Conservation (phyloP, 164 flowering plant species). For the Houttuynia cordata region DNA sequence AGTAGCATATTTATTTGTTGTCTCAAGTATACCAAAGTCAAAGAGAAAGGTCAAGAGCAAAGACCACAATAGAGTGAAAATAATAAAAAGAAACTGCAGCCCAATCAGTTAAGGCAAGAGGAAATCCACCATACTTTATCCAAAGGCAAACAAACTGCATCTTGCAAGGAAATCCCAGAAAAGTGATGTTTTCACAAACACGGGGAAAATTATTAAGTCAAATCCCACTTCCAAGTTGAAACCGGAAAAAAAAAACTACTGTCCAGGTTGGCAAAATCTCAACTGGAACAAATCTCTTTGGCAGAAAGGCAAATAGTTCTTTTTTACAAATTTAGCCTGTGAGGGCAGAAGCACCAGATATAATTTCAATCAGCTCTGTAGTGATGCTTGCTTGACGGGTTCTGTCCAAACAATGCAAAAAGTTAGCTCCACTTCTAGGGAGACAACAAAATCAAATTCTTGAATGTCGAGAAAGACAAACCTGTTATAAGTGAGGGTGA, state of each 20-base stretch:
- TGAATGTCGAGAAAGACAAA: conserved; percentile 19
- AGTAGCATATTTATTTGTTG: too few species aligned
- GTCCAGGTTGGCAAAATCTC: not conserved
- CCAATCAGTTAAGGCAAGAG: too few species aligned
- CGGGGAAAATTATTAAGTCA: not conserved
- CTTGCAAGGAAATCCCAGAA: not conserved
- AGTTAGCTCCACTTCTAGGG: not conserved
- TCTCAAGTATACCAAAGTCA: too few species aligned
- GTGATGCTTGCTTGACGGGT: conserved; percentile 97
- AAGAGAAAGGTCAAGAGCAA: too few species aligned
- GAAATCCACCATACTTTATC: too few species aligned
- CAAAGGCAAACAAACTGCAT: not conserved
- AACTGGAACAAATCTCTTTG: not conserved
- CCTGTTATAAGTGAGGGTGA: conserved; percentile 93
- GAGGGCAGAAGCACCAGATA: conserved; percentile 91
- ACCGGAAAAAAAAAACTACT: not conserved
- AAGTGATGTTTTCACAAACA: not conserved
- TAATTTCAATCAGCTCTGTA: conserved; percentile 85
- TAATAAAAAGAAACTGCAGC: too few species aligned
- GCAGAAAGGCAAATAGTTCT: not conserved
- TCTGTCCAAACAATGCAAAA: conserved; percentile 18
- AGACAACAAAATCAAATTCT: conserved; percentile 3
- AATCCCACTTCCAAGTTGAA: not conserved
- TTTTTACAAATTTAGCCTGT: conserved; percentile 31
- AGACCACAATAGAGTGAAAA: too few species aligned